Conservation (phyloP, 352 stramenopile species). For the Phytophthora pinifolia region DNA sequence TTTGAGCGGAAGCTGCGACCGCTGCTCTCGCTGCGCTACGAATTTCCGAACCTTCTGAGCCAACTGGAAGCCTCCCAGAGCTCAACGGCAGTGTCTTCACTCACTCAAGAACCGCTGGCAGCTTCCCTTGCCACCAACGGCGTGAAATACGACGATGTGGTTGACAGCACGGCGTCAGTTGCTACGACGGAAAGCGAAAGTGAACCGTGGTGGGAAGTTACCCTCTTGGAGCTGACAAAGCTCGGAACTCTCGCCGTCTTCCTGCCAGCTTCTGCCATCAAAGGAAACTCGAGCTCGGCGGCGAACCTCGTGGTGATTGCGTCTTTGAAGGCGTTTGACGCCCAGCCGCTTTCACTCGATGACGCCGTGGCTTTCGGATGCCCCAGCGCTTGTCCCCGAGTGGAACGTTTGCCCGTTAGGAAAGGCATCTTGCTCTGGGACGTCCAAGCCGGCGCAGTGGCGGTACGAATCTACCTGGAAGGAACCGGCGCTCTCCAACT, state of each 20-base stretch:
- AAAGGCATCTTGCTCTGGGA: conserved; percentile 51
- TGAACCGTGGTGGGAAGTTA: conserved; percentile 62
- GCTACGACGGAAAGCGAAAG: conserved; percentile 34
- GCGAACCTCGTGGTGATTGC: conserved; percentile 37
- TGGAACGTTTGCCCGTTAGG: conserved; percentile 28
- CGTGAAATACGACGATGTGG: conserved; percentile 14
- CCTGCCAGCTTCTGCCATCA: conserved; percentile 32
- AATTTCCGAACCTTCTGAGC: conserved; percentile 48
- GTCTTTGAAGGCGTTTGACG: conserved; percentile 32
- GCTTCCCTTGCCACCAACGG: conserved; percentile 36
- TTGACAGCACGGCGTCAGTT: conserved; percentile 7
- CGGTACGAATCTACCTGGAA: conserved; percentile 57
- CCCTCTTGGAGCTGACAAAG: conserved; percentile 34
- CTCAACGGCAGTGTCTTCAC: conserved; percentile 24
- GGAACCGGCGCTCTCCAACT: conserved; percentile 37
- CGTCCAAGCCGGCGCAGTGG: conserved; percentile 42
- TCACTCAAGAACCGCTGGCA: conserved; percentile 3
- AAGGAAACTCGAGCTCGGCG: background rate
- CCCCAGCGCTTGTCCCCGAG: conserved; percentile 40
- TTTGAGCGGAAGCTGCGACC: conserved; percentile 61
- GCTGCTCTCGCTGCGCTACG: conserved; percentile 40
- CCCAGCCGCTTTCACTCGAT: conserved; percentile 7
- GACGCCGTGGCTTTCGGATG: conserved; percentile 39
- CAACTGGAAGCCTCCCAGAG: conserved; percentile 35
- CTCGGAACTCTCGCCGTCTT: conserved; percentile 61